Evolutionary conservation across 192 early-diverging fungal species (phyloP).

Genomic region (Coemansia sp.): DNA sequence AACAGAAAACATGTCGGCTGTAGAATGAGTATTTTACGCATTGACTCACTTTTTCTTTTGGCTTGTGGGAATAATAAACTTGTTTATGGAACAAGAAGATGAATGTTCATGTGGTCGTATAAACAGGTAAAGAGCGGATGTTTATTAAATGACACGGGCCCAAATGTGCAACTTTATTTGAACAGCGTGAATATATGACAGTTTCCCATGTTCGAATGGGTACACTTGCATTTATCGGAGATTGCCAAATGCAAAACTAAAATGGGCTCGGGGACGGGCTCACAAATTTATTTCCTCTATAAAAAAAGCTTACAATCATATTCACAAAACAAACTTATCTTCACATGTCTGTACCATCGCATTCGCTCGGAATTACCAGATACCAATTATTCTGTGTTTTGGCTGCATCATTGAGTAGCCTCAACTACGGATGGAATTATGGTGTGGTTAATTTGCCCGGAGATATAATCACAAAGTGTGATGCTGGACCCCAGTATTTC

Average conservation of each 20-base stretch:
- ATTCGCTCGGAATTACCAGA: slow-evolving; percentile 37
- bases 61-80: slow-evolving; percentile 3
- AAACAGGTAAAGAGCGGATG: not conserved
- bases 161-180: too few species aligned
- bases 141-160: slow-evolving; percentile 5
- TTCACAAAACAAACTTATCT: too few species aligned
- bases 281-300: not conserved
- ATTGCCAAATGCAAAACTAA: slow-evolving; percentile 6
- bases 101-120: not conserved
- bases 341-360: slow-evolving; percentile 9
- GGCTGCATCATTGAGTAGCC: slow-evolving; percentile 31
- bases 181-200: too few species aligned
- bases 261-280: slow-evolving; percentile 11
- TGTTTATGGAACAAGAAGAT: not conserved
- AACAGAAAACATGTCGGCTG: not conserved
- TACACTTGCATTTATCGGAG: not conserved
- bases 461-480: slow-evolving; percentile 49
- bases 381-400: slow-evolving; percentile 50
- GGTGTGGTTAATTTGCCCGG: slow-evolving; percentile 57
- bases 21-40: not conserved
- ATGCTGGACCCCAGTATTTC: slow-evolving; percentile 10
- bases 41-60: not conserved
- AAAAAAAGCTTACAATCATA: not conserved
- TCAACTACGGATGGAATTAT: slow-evolving; percentile 52
- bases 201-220: too few species aligned